A percentile compares a stretch with the other conserved stretches of the same genome.
These are phyloP conservation scores for Tuber aestivum DNA, from an alignment of 495 filamentous ascomycete genomes.

Conservation along the genomic window DNA sequence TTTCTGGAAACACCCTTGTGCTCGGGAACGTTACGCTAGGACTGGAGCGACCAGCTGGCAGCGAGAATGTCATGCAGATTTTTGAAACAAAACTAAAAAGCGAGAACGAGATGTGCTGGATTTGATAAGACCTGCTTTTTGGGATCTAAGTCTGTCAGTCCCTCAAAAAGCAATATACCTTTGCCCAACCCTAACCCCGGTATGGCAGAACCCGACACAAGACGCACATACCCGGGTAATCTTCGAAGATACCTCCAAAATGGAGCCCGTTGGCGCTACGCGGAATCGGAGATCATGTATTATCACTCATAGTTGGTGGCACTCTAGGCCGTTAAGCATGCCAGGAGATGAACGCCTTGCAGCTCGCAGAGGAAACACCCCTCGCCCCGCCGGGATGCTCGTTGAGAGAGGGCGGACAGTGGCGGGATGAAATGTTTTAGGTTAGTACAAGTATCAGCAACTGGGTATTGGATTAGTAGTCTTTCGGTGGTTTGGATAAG, in stretches of 20 bases:
- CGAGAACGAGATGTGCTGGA: not conserved
- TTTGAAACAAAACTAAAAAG: not conserved
- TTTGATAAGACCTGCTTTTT: not conserved
- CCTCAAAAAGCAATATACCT: not conserved
- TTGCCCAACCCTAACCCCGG: not conserved
- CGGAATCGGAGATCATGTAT: not conserved
- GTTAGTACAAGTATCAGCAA: not conserved
- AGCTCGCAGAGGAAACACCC: not conserved
- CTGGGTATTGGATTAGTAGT: not conserved
- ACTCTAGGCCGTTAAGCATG: not conserved
- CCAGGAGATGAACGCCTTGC: not conserved
- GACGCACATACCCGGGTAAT: not conserved
- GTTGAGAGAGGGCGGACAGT: not conserved
- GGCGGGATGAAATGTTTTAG: not conserved
- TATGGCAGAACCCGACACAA: not conserved
- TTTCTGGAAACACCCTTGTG: not conserved
- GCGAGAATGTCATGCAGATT: not conserved
- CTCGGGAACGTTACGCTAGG: not conserved
- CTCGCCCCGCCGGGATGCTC: not conserved
- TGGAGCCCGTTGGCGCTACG: not conserved
- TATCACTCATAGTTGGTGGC: not conserved
- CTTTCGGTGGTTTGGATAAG: not conserved
- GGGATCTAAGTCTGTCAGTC: not conserved
- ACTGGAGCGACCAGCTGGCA: not conserved
- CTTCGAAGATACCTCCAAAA: not conserved